Evolutionary conservation across 441 rosid genomes (phyloP).

Genomic region (Croton laevigatus): DNA sequence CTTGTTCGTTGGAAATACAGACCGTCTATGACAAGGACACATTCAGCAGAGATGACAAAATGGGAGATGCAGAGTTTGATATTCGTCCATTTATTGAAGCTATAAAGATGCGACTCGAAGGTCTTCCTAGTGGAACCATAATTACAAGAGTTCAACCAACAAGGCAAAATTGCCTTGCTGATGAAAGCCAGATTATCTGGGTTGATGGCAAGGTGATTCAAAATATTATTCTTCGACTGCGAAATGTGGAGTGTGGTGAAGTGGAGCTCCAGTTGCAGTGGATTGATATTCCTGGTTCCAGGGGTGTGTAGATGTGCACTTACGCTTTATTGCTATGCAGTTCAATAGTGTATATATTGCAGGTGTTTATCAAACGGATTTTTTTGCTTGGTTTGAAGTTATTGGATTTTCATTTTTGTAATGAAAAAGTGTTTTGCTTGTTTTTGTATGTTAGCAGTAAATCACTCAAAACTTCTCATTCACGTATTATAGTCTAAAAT

Average conservation of each 20-base stretch:
- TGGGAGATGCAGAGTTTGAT: constrained; percentile 86
- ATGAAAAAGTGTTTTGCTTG: too few relatives aligned
- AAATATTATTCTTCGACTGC: constrained; percentile 52
- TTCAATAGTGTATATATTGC: too few relatives aligned
- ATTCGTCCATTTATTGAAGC: constrained; percentile 56
- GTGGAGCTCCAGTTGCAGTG: constrained; percentile 69
- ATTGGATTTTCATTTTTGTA: too few relatives aligned
- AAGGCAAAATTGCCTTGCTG: constrained; percentile 58
- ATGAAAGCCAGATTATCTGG: constrained; percentile 55
- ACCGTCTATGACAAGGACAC: constrained; percentile 67
- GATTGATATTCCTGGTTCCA: constrained; percentile 66
- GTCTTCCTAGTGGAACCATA: constrained; percentile 50
- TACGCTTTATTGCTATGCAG: too few relatives aligned
- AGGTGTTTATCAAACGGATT: too few relatives aligned
- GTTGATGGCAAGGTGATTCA: constrained; percentile 53
- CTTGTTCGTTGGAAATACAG: constrained; percentile 23
- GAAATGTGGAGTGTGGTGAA: constrained; percentile 65
- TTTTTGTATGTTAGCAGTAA: too few relatives aligned
- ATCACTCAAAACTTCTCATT: too few relatives aligned
- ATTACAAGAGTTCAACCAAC: constrained; percentile 43
- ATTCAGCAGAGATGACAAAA: constrained; percentile 74
- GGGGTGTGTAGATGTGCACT: constrained; percentile 36
- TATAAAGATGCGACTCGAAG: constrained; percentile 35
- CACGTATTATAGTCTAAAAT: too few relatives aligned
- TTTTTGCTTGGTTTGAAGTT: too few relatives aligned